Evolutionary conservation across 352 stramenopile genomes (phyloP).

Genomic region (Paralagenidium karlingii): DNA sequence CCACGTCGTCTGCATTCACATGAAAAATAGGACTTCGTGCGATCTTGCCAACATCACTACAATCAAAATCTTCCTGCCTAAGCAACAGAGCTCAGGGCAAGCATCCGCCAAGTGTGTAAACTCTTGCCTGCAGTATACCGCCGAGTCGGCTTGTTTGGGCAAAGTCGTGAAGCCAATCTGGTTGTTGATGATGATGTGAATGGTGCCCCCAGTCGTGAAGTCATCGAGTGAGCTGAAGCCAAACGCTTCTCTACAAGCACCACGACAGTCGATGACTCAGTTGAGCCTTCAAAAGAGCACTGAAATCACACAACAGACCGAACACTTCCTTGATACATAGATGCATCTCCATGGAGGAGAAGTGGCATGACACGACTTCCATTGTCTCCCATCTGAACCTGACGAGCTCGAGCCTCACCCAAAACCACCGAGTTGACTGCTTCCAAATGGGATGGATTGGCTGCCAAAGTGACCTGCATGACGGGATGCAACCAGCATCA

Average conservation of each 20-base stretch:
- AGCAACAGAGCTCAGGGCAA: background rate
- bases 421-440: constrained; percentile 96
- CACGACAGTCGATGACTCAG: background rate
- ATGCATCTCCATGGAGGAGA: constrained; percentile 97
- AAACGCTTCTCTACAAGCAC: constrained; percentile 41
- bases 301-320: constrained; percentile 6
- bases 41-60: constrained; percentile 94
- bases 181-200: constrained; percentile 99
- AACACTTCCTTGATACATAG: constrained; percentile 78
- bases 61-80: constrained; percentile 1
- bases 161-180: constrained; percentile 98
- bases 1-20: constrained; percentile 96
- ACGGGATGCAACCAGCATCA: background rate
- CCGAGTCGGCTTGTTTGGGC: constrained; percentile 93
- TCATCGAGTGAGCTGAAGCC: constrained; percentile 83
- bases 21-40: constrained; percentile 91
- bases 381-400: constrained; percentile 73
- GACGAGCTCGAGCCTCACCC: constrained; percentile 92
- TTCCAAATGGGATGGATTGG: constrained; percentile 99
- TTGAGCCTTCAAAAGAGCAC: too few species aligned
- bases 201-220: constrained; percentile 95
- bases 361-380: constrained; percentile 91
- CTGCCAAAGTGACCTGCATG: constrained; percentile 80
- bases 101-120: background rate
- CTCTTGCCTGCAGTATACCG: constrained; percentile 89